Percentiles rank a stretch among this genome's conserved stretches.
Evolutionary conservation across 306 rosid species (phyloP).

Genomic region (Mimosa bimucronata): DNA sequence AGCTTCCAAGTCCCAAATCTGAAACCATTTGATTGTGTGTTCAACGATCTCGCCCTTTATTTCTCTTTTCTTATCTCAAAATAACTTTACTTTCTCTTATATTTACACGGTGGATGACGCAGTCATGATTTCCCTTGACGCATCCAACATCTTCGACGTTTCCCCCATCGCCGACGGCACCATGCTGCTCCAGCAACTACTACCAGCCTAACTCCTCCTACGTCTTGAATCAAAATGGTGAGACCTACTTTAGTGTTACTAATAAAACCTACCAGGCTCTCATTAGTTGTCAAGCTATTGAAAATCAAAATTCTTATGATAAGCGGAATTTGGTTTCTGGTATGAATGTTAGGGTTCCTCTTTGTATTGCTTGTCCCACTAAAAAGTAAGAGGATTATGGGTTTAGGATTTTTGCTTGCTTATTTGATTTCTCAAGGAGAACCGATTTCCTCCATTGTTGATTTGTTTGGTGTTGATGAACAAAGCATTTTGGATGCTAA

Average conservation of each 20-base stretch:
- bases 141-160: conserved; percentile 53
- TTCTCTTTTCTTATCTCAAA: too few species aligned
- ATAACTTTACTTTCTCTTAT: conserved; percentile 48
- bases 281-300: conserved; percentile 69
- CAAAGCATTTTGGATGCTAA: conserved; percentile 55
- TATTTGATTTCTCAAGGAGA: conserved; percentile 49
- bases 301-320: conserved; percentile 45
- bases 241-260: conserved; percentile 60
- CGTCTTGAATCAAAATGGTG: background rate
- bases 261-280: conserved; percentile 66
- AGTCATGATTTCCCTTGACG: too few species aligned
- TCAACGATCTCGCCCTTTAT: too few species aligned
- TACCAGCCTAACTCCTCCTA: conserved; percentile 63
- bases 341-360: conserved; percentile 46
- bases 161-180: conserved; percentile 35
- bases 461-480: conserved; percentile 39
- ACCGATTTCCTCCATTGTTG: conserved; percentile 33
- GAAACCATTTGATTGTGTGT: too few species aligned
- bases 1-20: too few species aligned
- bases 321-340: conserved; percentile 17
- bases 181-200: conserved; percentile 40
- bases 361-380: conserved; percentile 71
- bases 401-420: conserved; percentile 51
- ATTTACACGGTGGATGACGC: too few species aligned
- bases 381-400: conserved; percentile 48